phyloP scores from a whole-genome alignment of 371 early-diverging fungal species.

The Apophysomyces ossiformis region DNA sequence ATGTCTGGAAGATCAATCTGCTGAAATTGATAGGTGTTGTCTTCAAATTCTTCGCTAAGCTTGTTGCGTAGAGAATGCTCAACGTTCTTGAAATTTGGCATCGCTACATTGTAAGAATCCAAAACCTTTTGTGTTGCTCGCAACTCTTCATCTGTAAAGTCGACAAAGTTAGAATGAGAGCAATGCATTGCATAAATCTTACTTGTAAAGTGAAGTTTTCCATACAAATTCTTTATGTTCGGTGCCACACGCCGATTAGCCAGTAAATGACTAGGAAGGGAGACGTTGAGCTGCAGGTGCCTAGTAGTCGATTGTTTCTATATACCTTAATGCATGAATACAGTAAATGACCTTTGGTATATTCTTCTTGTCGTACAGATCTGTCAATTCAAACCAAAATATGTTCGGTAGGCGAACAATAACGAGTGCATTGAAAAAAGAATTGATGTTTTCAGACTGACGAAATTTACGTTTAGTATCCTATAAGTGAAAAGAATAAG shows the following conservation, averaged over 20 bases:
- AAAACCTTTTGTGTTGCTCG: slow-evolving; percentile 83
- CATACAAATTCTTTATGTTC: slow-evolving; percentile 90
- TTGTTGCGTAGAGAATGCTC: slow-evolving; percentile 73
- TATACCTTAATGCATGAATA: slow-evolving; percentile 96
- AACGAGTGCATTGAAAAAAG: slow-evolving; percentile 83
- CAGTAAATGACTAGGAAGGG: slow-evolving; percentile 76
- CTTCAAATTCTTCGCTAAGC: slow-evolving; percentile 47
- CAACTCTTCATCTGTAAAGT: slow-evolving; percentile 74
- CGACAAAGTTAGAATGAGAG: neutral
- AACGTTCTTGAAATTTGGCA: slow-evolving; percentile 87
- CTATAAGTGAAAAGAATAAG: slow-evolving; percentile 37
- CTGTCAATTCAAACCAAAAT: slow-evolving; percentile 98
- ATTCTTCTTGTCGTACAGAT: slow-evolving; percentile 99
- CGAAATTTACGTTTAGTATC: slow-evolving; percentile 88
- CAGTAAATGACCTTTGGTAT: slow-evolving; percentile 99
- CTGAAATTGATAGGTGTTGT: slow-evolving; percentile 22
- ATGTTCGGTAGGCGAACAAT: slow-evolving; percentile 86
- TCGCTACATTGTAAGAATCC: slow-evolving; percentile 74
- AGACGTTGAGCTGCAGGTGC: no score
- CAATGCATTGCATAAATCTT: slow-evolving; percentile 15
- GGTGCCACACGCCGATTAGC: slow-evolving; percentile 86
- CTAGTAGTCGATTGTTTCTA: no score
- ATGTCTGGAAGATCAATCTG: slow-evolving; percentile 12
- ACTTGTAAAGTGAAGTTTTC: slow-evolving; percentile 91
- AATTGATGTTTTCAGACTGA: slow-evolving; percentile 99